Evolutionary conservation across 257 asterid species (phyloP), one percentile per base, ranked within the genome.

Genomic region (Nemophila menziesii): DNA sequence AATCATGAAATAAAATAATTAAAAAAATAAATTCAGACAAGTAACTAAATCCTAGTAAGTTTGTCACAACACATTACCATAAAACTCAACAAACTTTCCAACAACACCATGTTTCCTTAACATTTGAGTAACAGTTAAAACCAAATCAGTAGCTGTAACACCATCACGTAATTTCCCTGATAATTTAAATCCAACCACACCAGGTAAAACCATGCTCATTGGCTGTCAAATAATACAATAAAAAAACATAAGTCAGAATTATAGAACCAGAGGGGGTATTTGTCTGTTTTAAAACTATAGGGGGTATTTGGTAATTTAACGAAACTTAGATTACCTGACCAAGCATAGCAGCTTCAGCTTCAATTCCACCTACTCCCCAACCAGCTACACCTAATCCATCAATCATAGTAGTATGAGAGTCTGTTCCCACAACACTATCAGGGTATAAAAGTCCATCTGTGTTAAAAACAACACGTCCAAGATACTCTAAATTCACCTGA

Each of bases 301-400:
- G n/a, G n/a, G n/a, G n/a, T n/a, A n/a, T n/a, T n/a, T n/a, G n/a
- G n/a, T n/a, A n/a, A n/a, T n/a, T n/a, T n/a, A n/a, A n/a, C n/a
- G n/a, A n/a, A n/a, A n/a, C n/a, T n/a, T n/a, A 24, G 27, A 26
- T 16, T 54, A 82, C 94, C 92, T 86, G 96, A 20, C 95, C 93
- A 45, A 80, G 92, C 93, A 85, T 80, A 22, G 93, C 54, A 8
- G 93, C 93, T 80, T 85, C 96, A 15, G 95, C 95, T 73, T 85
- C 95, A 64, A 85, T 85, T 46, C 93, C 93, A 54, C 95, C 95
- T 49, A 85, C 95, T 41, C 95, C 95, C 95, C 95, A 85, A 57
- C 93, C 95, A 56, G 95, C 93, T 58, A 80, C 92, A 33, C 96
- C 93, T 60, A 85, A 58, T 15, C 92, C 93, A 60, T 85, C 87